These are phyloP conservation scores for Papiliotrema fonsecae DNA, from an alignment of 1,284 basidiomycete genomes.

Conservation along the genomic window DNA sequence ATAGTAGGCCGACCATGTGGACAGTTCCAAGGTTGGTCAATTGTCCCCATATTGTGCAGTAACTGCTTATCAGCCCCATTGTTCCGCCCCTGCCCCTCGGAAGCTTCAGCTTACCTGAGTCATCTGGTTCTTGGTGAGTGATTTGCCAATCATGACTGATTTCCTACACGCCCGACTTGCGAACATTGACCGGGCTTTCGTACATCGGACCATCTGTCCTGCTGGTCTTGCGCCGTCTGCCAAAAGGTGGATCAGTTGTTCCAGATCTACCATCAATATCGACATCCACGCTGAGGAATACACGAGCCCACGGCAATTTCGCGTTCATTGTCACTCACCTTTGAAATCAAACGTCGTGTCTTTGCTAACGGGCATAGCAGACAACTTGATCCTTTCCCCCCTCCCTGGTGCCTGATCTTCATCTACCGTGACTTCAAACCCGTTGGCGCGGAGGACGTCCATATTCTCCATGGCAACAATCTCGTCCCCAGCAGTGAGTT, in stretches of 20 bases:
- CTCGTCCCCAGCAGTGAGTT: slow-evolving; percentile 86
- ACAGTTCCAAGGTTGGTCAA: slow-evolving; percentile 98
- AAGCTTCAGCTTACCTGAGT: slow-evolving; percentile 56
- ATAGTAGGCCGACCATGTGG: slow-evolving; percentile 95
- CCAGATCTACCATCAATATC: slow-evolving; percentile 63
- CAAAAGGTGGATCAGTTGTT: slow-evolving; percentile 83
- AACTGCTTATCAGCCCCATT: slow-evolving; percentile 53
- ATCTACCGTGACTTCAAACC: slow-evolving; percentile 68
- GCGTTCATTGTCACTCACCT: slow-evolving; percentile 51
- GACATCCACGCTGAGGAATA: not conserved
- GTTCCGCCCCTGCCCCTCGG: not conserved
- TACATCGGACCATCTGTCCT: slow-evolving; percentile 78
- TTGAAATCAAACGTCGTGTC: slow-evolving; percentile 72
- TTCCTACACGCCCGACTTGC: slow-evolving; percentile 92
- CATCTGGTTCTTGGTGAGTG: slow-evolving; percentile 76
- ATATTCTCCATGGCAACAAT: slow-evolving; percentile 81
- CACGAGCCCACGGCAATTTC: not conserved
- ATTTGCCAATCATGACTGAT: slow-evolving; percentile 92
- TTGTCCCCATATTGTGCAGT: slow-evolving; percentile 85
- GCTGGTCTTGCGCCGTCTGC: slow-evolving; percentile 60
- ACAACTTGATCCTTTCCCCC: slow-evolving; percentile 60
- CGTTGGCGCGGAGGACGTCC: slow-evolving; percentile 73
- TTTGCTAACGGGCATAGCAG: slow-evolving; percentile 87
- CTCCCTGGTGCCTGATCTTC: slow-evolving; percentile 54
- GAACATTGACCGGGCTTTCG: slow-evolving; percentile 93